A percentile compares a stretch with the other conserved stretches of the same genome.
phyloP scores from a whole-genome alignment of 2,329 filamentous ascomycete genomes.

The Penicillium sp. region DNA sequence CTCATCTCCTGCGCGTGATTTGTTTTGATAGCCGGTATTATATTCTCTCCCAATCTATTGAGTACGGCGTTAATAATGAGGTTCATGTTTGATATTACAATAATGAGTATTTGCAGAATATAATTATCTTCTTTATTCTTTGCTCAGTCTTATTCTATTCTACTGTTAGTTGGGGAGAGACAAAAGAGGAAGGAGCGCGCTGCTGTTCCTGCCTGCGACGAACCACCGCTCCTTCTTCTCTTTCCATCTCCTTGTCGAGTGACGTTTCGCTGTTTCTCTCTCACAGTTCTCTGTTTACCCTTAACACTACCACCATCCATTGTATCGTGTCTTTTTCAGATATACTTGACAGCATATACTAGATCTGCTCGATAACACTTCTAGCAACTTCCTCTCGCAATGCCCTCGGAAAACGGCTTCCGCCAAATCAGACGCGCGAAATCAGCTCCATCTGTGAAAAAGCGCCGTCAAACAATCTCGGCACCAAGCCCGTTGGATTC shows the following conservation, averaged over 20 bases:
- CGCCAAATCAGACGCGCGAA: slow-evolving; percentile 34
- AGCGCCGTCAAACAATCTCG: slow-evolving; percentile 20
- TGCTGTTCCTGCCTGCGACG: not conserved
- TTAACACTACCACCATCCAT: not conserved
- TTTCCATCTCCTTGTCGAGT: not conserved
- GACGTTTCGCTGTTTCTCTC: not conserved
- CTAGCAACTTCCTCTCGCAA: slow-evolving; percentile 10
- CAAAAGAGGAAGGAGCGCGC: not conserved
- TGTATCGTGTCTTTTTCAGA: slow-evolving; percentile 11
- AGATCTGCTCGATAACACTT: slow-evolving; percentile 7
- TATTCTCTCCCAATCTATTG: not conserved
- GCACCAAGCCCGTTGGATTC: slow-evolving; percentile 26
- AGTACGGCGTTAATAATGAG: not conserved
- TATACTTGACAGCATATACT: slow-evolving; percentile 5
- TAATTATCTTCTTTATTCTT: not conserved
- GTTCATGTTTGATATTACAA: slow-evolving; percentile 5
- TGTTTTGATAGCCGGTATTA: not conserved
- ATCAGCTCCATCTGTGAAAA: slow-evolving; percentile 37
- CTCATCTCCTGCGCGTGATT: slow-evolving; percentile 3
- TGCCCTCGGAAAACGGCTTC: slow-evolving; percentile 24
- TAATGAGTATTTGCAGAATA: slow-evolving; percentile 9
- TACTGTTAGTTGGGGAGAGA: not conserved
- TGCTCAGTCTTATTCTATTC: not conserved
- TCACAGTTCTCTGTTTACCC: not conserved
- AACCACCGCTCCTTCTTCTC: not conserved